Evolutionary conservation across 495 filamentous ascomycete genomes (phyloP).

Genomic region (Aspergillus cristatus): DNA sequence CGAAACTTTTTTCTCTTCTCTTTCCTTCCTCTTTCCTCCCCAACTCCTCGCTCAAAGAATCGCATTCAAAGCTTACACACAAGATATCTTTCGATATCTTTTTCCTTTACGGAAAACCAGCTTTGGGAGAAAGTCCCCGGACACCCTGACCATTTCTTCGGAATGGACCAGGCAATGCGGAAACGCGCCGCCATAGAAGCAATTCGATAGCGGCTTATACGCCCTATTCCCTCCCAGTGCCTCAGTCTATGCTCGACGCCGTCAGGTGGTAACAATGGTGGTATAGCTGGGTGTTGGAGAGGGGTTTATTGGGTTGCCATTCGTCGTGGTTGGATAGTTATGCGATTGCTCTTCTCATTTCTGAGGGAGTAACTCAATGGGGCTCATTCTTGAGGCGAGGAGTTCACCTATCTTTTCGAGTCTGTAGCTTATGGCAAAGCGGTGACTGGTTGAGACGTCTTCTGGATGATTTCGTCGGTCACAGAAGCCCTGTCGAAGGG

Average conservation of each 20-base stretch:
- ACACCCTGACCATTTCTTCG: conserved; percentile 59
- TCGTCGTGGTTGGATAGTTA: conserved; percentile 95
- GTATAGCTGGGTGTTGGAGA: conserved; percentile 30
- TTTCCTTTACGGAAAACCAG: conserved; percentile 34
- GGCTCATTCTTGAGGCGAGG: conserved; percentile 99
- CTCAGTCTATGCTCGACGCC: conserved; percentile 25
- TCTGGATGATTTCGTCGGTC: conserved; percentile 9
- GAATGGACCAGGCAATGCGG: conserved; percentile 53
- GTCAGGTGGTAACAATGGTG: conserved; percentile 39
- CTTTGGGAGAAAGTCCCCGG: conserved; percentile 99
- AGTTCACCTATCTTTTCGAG: conserved; percentile 46
- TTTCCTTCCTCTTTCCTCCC: conserved; percentile 29
- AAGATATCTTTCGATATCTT: conserved; percentile 41
- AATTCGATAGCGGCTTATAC: conserved; percentile 64
- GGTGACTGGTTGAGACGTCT: conserved; percentile 17
- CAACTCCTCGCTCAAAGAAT: conserved; percentile 97
- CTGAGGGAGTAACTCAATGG: conserved; percentile 86
- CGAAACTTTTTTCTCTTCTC: conserved; percentile 9
- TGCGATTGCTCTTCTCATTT: conserved; percentile 75
- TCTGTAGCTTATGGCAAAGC: conserved; percentile 64
- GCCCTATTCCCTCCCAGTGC: conserved; percentile 38
- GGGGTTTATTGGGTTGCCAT: conserved; percentile 46
- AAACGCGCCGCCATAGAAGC: conserved; percentile 99
- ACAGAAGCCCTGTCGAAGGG: conserved; percentile 58
- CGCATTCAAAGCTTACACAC: conserved; percentile 99